Percentiles rank a stretch among this genome's conserved stretches.
These are phyloP conservation scores for Fusarium equiseti DNA, from an alignment of 2,329 filamentous ascomycete genomes.

Conservation along the genomic window DNA sequence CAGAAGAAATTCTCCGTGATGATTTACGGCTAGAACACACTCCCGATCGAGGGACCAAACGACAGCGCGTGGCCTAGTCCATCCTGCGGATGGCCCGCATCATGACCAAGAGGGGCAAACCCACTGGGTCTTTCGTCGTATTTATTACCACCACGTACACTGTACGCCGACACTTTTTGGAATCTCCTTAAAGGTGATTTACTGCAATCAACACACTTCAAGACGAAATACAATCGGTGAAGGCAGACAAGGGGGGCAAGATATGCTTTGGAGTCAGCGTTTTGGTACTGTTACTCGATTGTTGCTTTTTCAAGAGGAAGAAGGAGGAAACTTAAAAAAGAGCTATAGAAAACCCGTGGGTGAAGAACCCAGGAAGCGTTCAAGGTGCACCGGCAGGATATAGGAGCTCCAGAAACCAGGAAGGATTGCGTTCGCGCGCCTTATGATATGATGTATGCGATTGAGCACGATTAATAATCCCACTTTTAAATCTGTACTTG, in stretches of 20 bases:
- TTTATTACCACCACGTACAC: constrained; percentile 11
- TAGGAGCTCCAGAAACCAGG: background rate
- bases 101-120: background rate
- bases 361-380: constrained; percentile 1
- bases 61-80: constrained; percentile 54
- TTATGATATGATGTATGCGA: constrained; percentile 23
- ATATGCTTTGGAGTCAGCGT: constrained; percentile 20
- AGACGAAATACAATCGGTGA: background rate
- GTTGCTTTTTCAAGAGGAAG: constrained; percentile 2
- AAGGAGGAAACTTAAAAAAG: background rate
- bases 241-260: background rate
- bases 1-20: constrained; percentile 63
- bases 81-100: background rate
- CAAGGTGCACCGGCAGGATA: constrained; percentile 1
- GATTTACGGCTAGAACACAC: constrained; percentile 52
- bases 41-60: constrained; percentile 51
- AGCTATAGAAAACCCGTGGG: constrained; percentile 21
- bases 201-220: background rate
- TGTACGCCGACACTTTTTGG: background rate
- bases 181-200: background rate
- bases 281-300: constrained; percentile 2
- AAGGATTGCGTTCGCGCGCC: constrained; percentile 4
- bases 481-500: constrained; percentile 15
- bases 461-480: constrained; percentile 10
- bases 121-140: constrained; percentile 4